Conservation (phyloP, 176 grass and related monocot genomes). For the Ampelocalamus luodianensis region DNA sequence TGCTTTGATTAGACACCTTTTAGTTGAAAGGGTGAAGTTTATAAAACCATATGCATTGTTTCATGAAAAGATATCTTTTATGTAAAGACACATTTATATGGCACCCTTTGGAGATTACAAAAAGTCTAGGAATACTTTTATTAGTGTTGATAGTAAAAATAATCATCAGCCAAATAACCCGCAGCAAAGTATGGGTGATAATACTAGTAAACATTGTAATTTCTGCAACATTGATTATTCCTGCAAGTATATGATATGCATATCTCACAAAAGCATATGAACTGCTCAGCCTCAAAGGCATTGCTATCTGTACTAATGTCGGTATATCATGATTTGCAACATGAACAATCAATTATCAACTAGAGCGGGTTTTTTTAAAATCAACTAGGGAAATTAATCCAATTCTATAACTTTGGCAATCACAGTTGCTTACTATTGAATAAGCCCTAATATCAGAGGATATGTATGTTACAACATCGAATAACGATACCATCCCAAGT, state of each 20-base stretch:
- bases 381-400: constrained; percentile 18
- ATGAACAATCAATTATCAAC: not conserved
- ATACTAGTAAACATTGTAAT: not conserved
- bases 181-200: too few species aligned
- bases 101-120: too few species aligned
- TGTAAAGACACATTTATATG: too few species aligned
- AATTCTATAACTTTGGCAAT: not conserved
- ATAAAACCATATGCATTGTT: too few species aligned
- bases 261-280: not conserved
- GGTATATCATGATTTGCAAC: constrained; percentile 32
- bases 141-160: too few species aligned
- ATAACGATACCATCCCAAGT: not conserved
- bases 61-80: too few species aligned
- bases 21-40: too few species aligned
- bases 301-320: not conserved
- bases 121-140: too few species aligned
- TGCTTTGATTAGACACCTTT: too few species aligned
- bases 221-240: constrained; percentile 5
- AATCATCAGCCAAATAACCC: too few species aligned
- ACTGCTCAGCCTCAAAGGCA: not conserved
- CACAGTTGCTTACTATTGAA: constrained; percentile 16
- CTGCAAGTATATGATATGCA: not conserved
- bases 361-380: not conserved
- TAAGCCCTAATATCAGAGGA: not conserved
- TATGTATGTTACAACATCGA: constrained; percentile 1